A percentile compares a stretch with the other conserved stretches of the same genome.
Evolutionary conservation across 2,329 filamentous ascomycete genomes (phyloP).

Genomic region (Aspergillus aculeatinus): DNA sequence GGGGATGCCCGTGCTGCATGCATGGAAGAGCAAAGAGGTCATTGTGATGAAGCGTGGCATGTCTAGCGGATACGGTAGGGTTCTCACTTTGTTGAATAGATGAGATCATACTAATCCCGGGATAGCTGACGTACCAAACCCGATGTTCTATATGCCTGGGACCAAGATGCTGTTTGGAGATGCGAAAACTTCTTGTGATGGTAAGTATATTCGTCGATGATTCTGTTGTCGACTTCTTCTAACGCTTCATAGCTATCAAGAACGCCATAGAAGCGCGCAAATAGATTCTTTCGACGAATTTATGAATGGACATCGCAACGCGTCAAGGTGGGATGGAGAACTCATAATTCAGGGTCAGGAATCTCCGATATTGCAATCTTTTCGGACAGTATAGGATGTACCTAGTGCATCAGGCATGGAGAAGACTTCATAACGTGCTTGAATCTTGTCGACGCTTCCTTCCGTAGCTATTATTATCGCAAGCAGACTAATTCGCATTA

Average conservation of each 20-base stretch:
- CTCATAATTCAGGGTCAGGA: no score
- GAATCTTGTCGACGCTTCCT: no score
- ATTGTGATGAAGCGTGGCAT: slow-evolving; percentile 91
- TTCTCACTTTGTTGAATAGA: not conserved
- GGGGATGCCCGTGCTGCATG: slow-evolving; percentile 88
- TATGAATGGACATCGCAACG: no score
- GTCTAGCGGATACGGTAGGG: slow-evolving; percentile 79
- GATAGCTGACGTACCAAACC: slow-evolving; percentile 81
- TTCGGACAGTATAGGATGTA: no score
- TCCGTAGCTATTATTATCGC: no score
- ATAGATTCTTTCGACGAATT: slow-evolving; percentile 12
- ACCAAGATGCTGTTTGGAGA: slow-evolving; percentile 93
- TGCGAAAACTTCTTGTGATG: slow-evolving; percentile 79
- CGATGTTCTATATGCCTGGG: slow-evolving; percentile 89
- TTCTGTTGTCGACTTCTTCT: not conserved
- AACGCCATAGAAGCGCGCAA: slow-evolving; percentile 35
- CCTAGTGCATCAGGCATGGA: no score
- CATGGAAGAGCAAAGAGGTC: slow-evolving; percentile 91
- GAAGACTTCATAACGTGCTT: no score
- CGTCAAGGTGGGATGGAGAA: not conserved
- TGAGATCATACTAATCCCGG: slow-evolving; percentile 9
- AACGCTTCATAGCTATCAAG: slow-evolving; percentile 42
- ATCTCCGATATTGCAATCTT: no score
- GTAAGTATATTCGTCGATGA: slow-evolving; percentile 44
- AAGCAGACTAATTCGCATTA: no score